These are phyloP conservation scores for Trebouxia gelatinosa DNA, from an alignment of 163 green algal species.

Conservation along the genomic window DNA sequence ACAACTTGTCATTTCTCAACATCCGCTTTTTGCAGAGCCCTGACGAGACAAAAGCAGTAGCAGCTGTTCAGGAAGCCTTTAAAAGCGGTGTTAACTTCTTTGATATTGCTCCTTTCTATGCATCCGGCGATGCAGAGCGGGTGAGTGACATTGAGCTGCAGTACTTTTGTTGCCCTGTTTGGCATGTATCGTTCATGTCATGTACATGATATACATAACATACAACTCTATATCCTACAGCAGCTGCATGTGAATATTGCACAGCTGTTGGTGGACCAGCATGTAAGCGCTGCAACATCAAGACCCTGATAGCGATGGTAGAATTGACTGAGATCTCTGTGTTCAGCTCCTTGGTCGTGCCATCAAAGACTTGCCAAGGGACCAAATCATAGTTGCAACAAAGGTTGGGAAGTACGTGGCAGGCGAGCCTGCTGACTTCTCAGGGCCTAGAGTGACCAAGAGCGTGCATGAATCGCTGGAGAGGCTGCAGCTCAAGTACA, in stretches of 20 bases:
- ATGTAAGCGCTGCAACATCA: no score
- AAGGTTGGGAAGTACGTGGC: conserved; percentile 86
- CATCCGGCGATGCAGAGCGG: conserved; percentile 37
- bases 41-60: conserved; percentile 66
- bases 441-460: conserved; percentile 51
- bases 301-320: no score
- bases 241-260: no score
- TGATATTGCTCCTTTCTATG: conserved; percentile 94
- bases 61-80: conserved; percentile 79
- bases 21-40: conserved; percentile 4
- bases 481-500: conserved; percentile 76
- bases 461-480: conserved; percentile 80
- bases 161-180: neutral
- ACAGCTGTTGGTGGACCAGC: no score
- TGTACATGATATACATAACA: no score
- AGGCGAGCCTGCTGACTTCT: conserved; percentile 50
- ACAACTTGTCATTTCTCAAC: no score
- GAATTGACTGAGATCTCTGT: no score
- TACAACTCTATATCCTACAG: no score
- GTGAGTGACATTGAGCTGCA: neutral
- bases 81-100: conserved; percentile 92
- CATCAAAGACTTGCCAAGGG: conserved; percentile 74
- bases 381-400: conserved; percentile 82
- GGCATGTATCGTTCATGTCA: no score
- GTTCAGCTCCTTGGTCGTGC: conserved; percentile 74